Evolutionary conservation across 768 basidiomycete genomes (phyloP), one percentile per base, ranked within the genome.

Genomic region (Pleurotus citrinopileatus): DNA sequence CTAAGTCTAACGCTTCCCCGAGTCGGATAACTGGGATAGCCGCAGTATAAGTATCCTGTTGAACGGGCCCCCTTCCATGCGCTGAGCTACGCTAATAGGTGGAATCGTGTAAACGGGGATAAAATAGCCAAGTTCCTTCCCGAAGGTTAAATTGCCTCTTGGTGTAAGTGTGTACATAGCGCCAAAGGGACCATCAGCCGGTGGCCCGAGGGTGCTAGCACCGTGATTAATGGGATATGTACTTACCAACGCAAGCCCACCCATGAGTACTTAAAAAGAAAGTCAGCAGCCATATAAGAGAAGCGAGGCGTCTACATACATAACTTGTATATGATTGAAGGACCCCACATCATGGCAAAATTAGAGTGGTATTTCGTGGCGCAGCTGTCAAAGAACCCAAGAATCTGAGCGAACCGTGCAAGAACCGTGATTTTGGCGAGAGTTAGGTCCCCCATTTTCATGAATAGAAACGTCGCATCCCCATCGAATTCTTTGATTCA

Each of bases 261-360:
- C n/a, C n/a, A n/a, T n/a, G n/a, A n/a, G n/a, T n/a, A n/a, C n/a
- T n/a, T n/a, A n/a, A n/a, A n/a, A n/a, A n/a, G n/a, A n/a, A n/a
- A n/a, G n/a, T n/a, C n/a, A n/a, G n/a, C n/a, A n/a, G n/a, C n/a
- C n/a, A n/a, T n/a, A n/a, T n/a, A n/a, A n/a, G n/a, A n/a, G n/a
- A n/a, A n/a, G n/a, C n/a, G n/a, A n/a, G n/a, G n/a, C n/a, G n/a
- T n/a, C n/a, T n/a, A n/a, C n/a, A n/a, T n/a, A n/a, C n/a, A n/a
- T n/a, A n/a, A n/a, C n/a, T n/a, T n/a, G n/a, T n/a, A n/a, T n/a
- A n/a, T n/a, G n/a, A n/a, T n/a, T n/a, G n/a, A n/a, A n/a, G 42
- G 15, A 36, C 27, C 27, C 27, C 47, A 28, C 47, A 50, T 29
- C 47, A 29, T 50, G 47, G 42, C 42, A 50, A n/a, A n/a, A n/a